Conservation (phyloP, 2,329 filamentous ascomycete species). For the Cladophialophora yegresii region DNA sequence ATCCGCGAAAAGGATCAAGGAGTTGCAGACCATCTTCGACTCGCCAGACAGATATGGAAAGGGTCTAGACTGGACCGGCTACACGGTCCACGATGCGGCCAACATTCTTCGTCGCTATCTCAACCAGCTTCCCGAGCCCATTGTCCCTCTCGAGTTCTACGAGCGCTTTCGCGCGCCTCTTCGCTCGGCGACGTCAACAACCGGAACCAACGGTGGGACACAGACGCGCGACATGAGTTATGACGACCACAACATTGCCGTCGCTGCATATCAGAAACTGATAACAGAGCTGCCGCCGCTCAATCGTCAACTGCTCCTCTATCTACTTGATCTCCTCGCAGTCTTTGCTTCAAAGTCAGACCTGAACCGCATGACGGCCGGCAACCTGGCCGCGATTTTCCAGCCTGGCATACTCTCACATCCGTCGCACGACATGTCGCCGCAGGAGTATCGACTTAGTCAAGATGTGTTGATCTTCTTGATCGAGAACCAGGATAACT, state of each 20-base stretch:
- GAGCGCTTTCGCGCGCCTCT: slow-evolving; percentile 86
- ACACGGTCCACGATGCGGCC: slow-evolving; percentile 96
- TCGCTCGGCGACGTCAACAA: slow-evolving; percentile 67
- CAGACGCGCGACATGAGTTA: slow-evolving; percentile 62
- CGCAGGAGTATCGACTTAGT: slow-evolving; percentile 88
- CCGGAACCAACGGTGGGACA: slow-evolving; percentile 68
- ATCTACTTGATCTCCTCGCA: slow-evolving; percentile 91
- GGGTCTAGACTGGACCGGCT: slow-evolving; percentile 93
- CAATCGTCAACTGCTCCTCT: slow-evolving; percentile 89
- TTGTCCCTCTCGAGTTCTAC: slow-evolving; percentile 92
- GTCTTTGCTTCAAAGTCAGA: slow-evolving; percentile 97
- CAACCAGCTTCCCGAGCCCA: slow-evolving; percentile 93
- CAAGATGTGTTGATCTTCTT: slow-evolving; percentile 97
- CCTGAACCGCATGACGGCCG: slow-evolving; percentile 93
- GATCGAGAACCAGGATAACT: slow-evolving; percentile 98
- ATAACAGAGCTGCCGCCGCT: slow-evolving; percentile 92
- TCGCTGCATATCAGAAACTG: slow-evolving; percentile 78
- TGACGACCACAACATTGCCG: slow-evolving; percentile 69
- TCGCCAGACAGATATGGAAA: slow-evolving; percentile 95
- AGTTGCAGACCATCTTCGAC: slow-evolving; percentile 87
- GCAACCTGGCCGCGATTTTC: slow-evolving; percentile 94
- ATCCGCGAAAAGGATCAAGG: slow-evolving; percentile 97
- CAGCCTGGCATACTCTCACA: slow-evolving; percentile 96
- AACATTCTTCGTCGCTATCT: slow-evolving; percentile 95
- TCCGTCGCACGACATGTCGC: slow-evolving; percentile 91